These are phyloP conservation scores for Ustilago vetiveriae DNA, from an alignment of 1,284 basidiomycete species.

Conservation along the genomic window DNA sequence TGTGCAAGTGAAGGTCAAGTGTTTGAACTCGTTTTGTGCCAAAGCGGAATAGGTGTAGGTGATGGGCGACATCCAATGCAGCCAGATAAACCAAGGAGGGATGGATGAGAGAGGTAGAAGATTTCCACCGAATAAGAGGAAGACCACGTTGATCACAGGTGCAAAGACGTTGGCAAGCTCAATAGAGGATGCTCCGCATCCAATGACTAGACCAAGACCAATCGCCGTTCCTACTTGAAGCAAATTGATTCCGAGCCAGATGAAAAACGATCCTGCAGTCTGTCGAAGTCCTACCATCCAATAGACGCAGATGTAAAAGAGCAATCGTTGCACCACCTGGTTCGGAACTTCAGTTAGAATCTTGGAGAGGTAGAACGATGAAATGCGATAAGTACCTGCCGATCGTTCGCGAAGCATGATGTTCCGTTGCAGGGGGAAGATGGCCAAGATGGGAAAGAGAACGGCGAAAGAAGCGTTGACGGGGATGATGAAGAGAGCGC, in stretches of 20 bases:
- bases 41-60: conserved; percentile 52
- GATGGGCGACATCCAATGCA: conserved; percentile 54
- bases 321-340: conserved; percentile 34
- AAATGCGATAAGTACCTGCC: conserved; percentile 47
- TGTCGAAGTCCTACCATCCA: conserved; percentile 50
- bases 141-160: conserved; percentile 55
- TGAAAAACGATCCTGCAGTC: conserved; percentile 38
- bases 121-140: conserved; percentile 54
- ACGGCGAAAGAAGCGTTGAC: conserved; percentile 46
- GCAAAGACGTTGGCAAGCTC: conserved; percentile 54
- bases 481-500: conserved; percentile 51
- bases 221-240: conserved; percentile 31
- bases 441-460: conserved; percentile 48
- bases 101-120: conserved; percentile 43
- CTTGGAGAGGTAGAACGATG: conserved; percentile 47
- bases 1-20: conserved; percentile 29
- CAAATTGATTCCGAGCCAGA: conserved; percentile 49
- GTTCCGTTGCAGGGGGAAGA: conserved; percentile 47
- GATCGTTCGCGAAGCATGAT: conserved; percentile 52
- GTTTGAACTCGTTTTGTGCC: conserved; percentile 47
- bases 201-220: conserved; percentile 45
- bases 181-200: conserved; percentile 33
- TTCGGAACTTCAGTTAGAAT: conserved; percentile 51
- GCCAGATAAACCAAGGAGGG: conserved; percentile 54
- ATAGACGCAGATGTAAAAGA: conserved; percentile 38